Evolutionary conservation across 176 grass and related monocot genomes (phyloP).

Genomic region (Otatea glauca): DNA sequence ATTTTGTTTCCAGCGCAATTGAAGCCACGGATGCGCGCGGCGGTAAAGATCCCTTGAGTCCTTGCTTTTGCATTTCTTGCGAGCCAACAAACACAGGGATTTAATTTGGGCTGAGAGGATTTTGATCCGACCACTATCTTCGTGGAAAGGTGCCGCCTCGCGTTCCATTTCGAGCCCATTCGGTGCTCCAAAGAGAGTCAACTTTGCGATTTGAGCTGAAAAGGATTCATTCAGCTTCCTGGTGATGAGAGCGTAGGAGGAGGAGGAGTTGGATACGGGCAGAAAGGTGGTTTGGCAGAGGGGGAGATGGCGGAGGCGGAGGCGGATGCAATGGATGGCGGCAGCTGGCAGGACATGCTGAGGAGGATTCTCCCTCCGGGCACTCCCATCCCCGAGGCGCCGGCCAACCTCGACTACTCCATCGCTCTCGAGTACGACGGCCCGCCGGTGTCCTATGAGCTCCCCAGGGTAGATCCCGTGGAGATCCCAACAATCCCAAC

Average conservation of each 20-base stretch:
- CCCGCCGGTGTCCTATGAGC: conserved; percentile 82
- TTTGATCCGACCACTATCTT: neutral
- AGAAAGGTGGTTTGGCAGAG: neutral
- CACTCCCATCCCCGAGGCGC: conserved; percentile 77
- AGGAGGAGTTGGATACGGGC: neutral
- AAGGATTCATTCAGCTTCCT: neutral
- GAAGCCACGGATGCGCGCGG: neutral
- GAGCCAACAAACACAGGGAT: neutral
- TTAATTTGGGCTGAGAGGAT: neutral
- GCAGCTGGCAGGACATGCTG: conserved; percentile 85
- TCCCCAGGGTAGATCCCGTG: conserved; percentile 79
- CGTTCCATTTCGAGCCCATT: neutral
- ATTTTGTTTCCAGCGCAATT: neutral
- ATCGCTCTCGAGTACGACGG: conserved; percentile 94
- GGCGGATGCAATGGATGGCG: conserved; percentile 45
- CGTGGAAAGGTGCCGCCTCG: neutral
- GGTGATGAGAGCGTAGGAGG: neutral
- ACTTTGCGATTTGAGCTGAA: neutral
- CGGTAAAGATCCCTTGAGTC: neutral
- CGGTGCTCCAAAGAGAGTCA: neutral
- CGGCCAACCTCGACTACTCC: conserved; percentile 86
- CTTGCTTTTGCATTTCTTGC: neutral
- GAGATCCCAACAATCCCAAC: conserved; percentile 71
- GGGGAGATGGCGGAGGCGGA: conserved; percentile 50
- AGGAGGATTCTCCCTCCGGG: conserved; percentile 80